Percentiles rank a stretch among this genome's conserved stretches.
phyloP scores from a whole-genome alignment of 495 filamentous ascomycete species.

The Ramalina intermedia region DNA sequence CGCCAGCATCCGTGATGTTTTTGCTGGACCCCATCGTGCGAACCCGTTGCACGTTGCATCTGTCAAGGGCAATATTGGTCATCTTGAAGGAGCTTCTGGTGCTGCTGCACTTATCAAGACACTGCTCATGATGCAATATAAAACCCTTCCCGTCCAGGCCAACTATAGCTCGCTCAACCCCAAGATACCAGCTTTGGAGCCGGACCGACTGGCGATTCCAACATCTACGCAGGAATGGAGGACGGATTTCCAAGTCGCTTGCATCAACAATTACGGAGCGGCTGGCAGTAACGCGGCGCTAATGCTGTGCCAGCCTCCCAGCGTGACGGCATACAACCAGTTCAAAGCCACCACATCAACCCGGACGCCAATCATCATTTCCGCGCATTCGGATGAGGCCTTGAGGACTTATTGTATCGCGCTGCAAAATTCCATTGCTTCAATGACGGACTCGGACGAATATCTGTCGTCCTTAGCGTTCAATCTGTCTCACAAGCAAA shows the following conservation, averaged over 20 bases:
- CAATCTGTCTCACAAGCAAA: neutral
- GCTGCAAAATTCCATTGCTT: neutral
- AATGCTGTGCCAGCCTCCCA: constrained; percentile 17
- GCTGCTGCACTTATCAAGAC: constrained; percentile 28
- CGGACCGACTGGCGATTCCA: constrained; percentile 18
- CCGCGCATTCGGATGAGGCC: neutral
- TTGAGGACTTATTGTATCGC: neutral
- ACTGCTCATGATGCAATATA: constrained; percentile 28
- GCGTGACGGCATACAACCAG: neutral
- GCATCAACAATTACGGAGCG: constrained; percentile 37
- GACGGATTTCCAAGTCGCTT: constrained; percentile 8
- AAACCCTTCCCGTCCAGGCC: constrained; percentile 20
- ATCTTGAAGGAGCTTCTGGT: constrained; percentile 30
- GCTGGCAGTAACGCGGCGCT: constrained; percentile 33
- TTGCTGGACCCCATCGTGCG: constrained; percentile 16
- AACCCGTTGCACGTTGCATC: constrained; percentile 19
- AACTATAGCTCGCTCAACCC: constrained; percentile 24
- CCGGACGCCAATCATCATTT: neutral
- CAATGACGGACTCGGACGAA: too few species aligned
- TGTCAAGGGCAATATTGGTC: constrained; percentile 34
- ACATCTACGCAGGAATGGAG: constrained; percentile 11
- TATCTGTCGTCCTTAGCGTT: neutral
- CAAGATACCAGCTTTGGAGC: constrained; percentile 18
- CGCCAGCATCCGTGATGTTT: constrained; percentile 20
- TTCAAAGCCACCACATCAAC: neutral